Conservation (phyloP, 1,139 yeast species). For the Geotrichum fermentans region DNA sequence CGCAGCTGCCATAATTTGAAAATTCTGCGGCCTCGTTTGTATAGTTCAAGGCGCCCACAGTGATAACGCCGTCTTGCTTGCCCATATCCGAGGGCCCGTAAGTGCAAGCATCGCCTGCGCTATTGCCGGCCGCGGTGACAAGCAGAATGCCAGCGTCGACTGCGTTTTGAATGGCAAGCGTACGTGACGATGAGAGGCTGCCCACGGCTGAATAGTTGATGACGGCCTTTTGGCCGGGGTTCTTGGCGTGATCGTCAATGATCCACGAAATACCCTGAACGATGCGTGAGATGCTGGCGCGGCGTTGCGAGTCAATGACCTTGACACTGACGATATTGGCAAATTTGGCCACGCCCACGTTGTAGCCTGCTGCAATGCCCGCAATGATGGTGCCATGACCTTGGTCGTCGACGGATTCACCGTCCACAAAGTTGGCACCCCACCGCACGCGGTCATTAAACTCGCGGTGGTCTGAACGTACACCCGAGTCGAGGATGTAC, state of each 20-base stretch:
- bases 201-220: constrained; percentile 92
- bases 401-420: constrained; percentile 36
- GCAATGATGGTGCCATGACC: constrained; percentile 47
- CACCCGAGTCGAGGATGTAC: constrained; percentile 50
- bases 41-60: constrained; percentile 74
- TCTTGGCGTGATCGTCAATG: constrained; percentile 50
- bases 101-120: constrained; percentile 77
- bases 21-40: constrained; percentile 54
- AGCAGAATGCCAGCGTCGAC: constrained; percentile 74
- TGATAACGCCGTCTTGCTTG: constrained; percentile 49
- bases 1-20: constrained; percentile 71
- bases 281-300: constrained; percentile 34
- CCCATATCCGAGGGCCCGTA: constrained; percentile 68
- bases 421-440: constrained; percentile 36
- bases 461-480: constrained; percentile 45
- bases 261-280: constrained; percentile 34
- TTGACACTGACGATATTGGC: constrained; percentile 43
- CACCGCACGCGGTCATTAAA: constrained; percentile 46
- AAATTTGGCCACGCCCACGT: constrained; percentile 44
- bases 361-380: constrained; percentile 43
- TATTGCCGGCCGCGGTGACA: constrained; percentile 90
- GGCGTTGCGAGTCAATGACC: constrained; percentile 36
- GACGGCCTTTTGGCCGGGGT: constrained; percentile 77
- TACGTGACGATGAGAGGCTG: constrained; percentile 75
- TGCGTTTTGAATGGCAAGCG: constrained; percentile 79